phyloP scores from a whole-genome alignment of 306 rosid species.

The Trichosanthes cucumerina region DNA sequence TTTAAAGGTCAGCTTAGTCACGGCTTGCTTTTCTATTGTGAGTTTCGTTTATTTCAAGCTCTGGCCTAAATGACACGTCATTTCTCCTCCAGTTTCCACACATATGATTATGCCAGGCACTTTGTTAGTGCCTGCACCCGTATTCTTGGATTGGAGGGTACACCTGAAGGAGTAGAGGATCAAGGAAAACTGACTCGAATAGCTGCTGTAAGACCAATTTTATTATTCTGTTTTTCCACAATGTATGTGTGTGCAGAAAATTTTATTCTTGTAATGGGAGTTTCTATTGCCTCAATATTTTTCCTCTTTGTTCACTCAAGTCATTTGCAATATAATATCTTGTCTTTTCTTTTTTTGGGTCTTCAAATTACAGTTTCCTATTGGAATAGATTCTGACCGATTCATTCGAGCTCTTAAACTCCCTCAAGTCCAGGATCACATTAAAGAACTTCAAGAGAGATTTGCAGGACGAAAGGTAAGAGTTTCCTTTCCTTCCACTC shows the following conservation, averaged over 20 bases:
- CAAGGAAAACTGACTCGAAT: conserved; percentile 93
- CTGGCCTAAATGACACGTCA: background rate
- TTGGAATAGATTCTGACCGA: conserved; percentile 86
- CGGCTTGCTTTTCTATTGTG: background rate
- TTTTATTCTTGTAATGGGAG: background rate
- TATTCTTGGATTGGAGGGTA: conserved; percentile 88
- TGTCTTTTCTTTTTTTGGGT: conserved; percentile 18
- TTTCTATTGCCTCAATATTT: background rate
- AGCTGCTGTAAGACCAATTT: conserved; percentile 64
- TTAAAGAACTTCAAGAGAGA: conserved; percentile 76
- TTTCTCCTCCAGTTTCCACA: conserved; percentile 64
- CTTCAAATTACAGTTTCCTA: conserved; percentile 70
- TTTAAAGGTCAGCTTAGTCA: background rate
- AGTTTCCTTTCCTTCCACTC: background rate
- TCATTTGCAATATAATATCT: conserved; percentile 21
- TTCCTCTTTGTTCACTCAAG: conserved; percentile 3
- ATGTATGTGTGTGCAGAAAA: background rate
- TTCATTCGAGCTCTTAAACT: conserved; percentile 76
- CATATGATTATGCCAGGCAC: conserved; percentile 96
- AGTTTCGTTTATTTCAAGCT: background rate
- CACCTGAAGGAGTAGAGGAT: conserved; percentile 98
- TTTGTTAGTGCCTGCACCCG: conserved; percentile 98
- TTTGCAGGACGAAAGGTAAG: conserved; percentile 84
- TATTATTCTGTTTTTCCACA: conserved; percentile 15
- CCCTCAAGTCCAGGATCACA: conserved; percentile 75